A percentile compares a stretch with the other conserved stretches of the same genome.
These are phyloP conservation scores for Wickerhamiella australiensis DNA, from an alignment of 805 yeast genomes.

Conservation along the genomic window DNA sequence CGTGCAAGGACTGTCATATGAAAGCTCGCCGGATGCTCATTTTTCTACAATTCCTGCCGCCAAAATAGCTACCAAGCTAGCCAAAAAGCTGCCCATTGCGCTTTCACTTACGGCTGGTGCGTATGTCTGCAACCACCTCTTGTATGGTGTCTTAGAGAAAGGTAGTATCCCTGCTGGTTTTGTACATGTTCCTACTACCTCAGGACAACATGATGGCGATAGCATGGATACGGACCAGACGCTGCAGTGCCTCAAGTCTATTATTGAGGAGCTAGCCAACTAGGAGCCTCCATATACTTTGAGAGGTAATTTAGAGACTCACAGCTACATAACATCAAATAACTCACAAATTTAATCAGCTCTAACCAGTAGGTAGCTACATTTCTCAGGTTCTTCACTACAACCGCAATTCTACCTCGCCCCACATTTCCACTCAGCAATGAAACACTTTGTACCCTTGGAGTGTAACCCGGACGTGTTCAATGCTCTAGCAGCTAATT, in stretches of 20 bases:
- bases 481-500: slow-evolving; percentile 47
- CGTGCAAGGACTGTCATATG: slow-evolving; percentile 3
- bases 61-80: slow-evolving; percentile 10
- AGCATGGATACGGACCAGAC: background rate
- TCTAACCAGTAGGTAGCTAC: no score
- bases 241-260: background rate
- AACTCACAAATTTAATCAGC: no score
- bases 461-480: slow-evolving; percentile 87
- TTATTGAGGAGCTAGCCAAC: background rate
- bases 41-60: slow-evolving; percentile 16
- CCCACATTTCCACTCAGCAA: slow-evolving; percentile 1
- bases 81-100: slow-evolving; percentile 11
- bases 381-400: no score
- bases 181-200: slow-evolving; percentile 16
- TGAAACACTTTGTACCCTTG: slow-evolving; percentile 49
- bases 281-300: background rate
- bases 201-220: background rate
- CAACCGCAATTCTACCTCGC: no score
- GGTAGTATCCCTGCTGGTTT: slow-evolving; percentile 15
- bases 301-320: background rate
- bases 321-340: background rate
- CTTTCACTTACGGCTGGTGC: slow-evolving; percentile 19
- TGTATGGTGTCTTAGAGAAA: slow-evolving; percentile 15
- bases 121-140: slow-evolving; percentile 18
- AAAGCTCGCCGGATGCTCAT: slow-evolving; percentile 14